Percentiles rank a stretch among this genome's conserved stretches.
These are phyloP conservation scores for Globisporangium recalcitrans DNA, from an alignment of 352 stramenopile species.

Conservation along the genomic window DNA sequence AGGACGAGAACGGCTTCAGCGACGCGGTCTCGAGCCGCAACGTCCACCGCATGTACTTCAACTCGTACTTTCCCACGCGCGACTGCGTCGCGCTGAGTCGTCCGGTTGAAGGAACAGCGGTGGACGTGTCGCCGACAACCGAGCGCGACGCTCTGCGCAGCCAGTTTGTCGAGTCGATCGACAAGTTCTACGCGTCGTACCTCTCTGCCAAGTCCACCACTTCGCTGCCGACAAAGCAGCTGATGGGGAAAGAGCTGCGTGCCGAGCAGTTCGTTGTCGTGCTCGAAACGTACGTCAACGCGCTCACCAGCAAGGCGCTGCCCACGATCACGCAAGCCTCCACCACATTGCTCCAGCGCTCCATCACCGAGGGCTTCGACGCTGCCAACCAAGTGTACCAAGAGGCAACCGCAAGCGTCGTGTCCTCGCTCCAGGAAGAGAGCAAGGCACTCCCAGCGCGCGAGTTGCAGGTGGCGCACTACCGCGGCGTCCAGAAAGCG, in stretches of 20 bases:
- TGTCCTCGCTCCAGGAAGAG: not conserved
- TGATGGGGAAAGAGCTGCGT: conserved; percentile 35
- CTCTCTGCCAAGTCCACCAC: conserved; percentile 29
- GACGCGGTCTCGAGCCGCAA: conserved; percentile 49
- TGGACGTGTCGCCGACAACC: conserved; percentile 7
- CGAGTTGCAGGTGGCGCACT: conserved; percentile 27
- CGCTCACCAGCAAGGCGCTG: conserved; percentile 33
- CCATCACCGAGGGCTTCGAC: conserved; percentile 28
- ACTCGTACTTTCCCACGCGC: conserved; percentile 35
- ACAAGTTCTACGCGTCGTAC: conserved; percentile 40
- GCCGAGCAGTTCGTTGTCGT: conserved; percentile 35
- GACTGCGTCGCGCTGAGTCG: conserved; percentile 50
- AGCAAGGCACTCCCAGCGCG: conserved; percentile 5
- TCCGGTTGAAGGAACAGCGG: conserved; percentile 30
- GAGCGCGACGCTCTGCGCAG: conserved; percentile 32
- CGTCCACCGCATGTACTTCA: conserved; percentile 53
- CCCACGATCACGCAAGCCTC: conserved; percentile 43
- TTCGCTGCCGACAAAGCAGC: conserved; percentile 34
- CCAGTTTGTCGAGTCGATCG: conserved; percentile 53
- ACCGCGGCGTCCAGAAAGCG: conserved; percentile 24
- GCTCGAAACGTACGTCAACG: conserved; percentile 37
- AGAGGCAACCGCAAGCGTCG: conserved; percentile 2
- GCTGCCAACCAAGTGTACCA: conserved; percentile 25
- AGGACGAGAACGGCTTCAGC: conserved; percentile 49
- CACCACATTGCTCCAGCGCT: conserved; percentile 36